Conservation (phyloP, 371 early-diverging fungal genomes). For the Capillidium rhysosporum region DNA sequence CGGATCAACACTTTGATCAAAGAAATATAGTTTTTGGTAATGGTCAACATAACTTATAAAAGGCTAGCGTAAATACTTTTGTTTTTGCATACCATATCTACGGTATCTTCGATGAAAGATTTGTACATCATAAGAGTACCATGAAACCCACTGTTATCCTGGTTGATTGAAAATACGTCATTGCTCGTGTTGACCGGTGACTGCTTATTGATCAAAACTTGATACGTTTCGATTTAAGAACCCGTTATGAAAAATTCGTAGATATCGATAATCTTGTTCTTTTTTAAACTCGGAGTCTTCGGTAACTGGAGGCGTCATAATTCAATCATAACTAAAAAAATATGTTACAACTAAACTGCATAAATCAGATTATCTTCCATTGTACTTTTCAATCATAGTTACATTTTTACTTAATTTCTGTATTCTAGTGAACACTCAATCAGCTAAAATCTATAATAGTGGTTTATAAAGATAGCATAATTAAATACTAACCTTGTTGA, state of each 20-base stretch:
- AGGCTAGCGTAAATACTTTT: slow-evolving; percentile 10
- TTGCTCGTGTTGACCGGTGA: slow-evolving; percentile 36
- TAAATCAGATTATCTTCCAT: slow-evolving; percentile 78
- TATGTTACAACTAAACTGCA: too few species aligned
- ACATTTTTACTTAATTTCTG: slow-evolving; percentile 86
- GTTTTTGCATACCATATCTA: slow-evolving; percentile 39
- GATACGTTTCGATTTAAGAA: slow-evolving; percentile 46
- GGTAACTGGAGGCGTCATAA: slow-evolving; percentile 48
- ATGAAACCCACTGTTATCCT: slow-evolving; percentile 39
- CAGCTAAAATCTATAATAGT: slow-evolving; percentile 63
- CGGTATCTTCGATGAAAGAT: slow-evolving; percentile 58
- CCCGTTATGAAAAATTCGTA: slow-evolving; percentile 89
- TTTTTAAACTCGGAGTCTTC: slow-evolving; percentile 18
- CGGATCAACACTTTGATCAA: slow-evolving; percentile 90
- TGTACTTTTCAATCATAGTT: slow-evolving; percentile 56
- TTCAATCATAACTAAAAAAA: slow-evolving; percentile 49
- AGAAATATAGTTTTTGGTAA: slow-evolving; percentile 82
- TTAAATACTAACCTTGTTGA: slow-evolving; percentile 57
- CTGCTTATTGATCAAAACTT: slow-evolving; percentile 74
- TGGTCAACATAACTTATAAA: slow-evolving; percentile 69
- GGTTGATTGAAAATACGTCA: slow-evolving; percentile 15
- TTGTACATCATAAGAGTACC: slow-evolving; percentile 68
- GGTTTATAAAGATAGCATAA: background rate
- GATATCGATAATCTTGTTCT: slow-evolving; percentile 46
- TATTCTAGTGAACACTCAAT: slow-evolving; percentile 98